phyloP scores from a whole-genome alignment of 208 protist genomes.

The Leishmania lainsoni region DNA sequence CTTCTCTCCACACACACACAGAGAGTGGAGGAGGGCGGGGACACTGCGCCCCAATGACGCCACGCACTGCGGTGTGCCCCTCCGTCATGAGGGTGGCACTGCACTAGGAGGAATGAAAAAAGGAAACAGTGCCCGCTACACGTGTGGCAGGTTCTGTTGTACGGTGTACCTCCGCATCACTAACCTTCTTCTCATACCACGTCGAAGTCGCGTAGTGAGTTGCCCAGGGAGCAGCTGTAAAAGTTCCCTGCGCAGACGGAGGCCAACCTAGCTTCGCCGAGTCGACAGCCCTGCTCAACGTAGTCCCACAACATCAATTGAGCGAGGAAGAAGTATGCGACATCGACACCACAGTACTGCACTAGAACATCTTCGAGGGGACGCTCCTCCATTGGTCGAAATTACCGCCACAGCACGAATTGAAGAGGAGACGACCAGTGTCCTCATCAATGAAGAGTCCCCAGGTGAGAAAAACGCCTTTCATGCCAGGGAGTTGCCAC shows the following conservation, averaged over 20 bases:
- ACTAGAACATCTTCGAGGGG: slow-evolving; percentile 47
- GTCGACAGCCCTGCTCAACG: slow-evolving; percentile 22
- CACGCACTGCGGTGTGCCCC: background rate
- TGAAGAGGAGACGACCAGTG: slow-evolving; percentile 46
- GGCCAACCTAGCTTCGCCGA: slow-evolving; percentile 33
- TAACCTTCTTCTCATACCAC: background rate
- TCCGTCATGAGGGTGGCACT: background rate
- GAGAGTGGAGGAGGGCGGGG: background rate
- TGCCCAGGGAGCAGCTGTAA: slow-evolving; percentile 29
- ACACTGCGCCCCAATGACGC: background rate
- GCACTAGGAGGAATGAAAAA: background rate
- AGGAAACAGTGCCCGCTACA: too few species aligned
- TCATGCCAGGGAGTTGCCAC: slow-evolving; percentile 53
- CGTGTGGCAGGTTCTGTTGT: too few species aligned
- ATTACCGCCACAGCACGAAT: slow-evolving; percentile 45
- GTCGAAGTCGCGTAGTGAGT: slow-evolving; percentile 45
- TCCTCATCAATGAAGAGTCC: slow-evolving; percentile 45
- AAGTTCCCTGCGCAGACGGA: slow-evolving; percentile 41
- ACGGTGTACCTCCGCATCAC: background rate
- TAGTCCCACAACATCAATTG: slow-evolving; percentile 34
- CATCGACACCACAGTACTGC: slow-evolving; percentile 66
- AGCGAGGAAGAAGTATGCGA: slow-evolving; percentile 68
- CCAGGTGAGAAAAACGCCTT: slow-evolving; percentile 40
- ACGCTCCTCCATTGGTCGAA: slow-evolving; percentile 53
- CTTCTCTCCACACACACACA: background rate